Evolutionary conservation across 768 basidiomycete species (phyloP).

Genomic region (Boletus rubescentipes): DNA sequence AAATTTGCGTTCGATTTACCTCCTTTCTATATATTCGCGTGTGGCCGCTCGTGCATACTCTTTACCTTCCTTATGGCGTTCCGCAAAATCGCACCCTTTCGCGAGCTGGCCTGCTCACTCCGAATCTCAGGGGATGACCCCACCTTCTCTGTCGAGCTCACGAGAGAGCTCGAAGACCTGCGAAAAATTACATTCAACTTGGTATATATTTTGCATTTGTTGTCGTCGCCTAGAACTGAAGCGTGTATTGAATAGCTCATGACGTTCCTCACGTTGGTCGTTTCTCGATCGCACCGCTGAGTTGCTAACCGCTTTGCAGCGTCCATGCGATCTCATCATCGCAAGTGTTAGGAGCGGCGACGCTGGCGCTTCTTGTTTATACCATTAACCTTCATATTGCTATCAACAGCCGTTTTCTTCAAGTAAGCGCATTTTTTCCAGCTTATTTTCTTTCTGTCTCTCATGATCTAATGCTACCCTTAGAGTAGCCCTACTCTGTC

Average conservation of each 20-base stretch:
- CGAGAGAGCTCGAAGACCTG: constrained; percentile 21
- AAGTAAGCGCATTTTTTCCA: constrained; percentile 8
- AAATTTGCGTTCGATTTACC: neutral
- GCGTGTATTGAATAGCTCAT: constrained; percentile 18
- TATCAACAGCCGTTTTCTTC: constrained; percentile 16
- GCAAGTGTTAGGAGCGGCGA: constrained; percentile 12
- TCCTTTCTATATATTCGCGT: constrained; percentile 10
- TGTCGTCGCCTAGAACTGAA: neutral
- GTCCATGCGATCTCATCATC: constrained; percentile 25
- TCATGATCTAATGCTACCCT: neutral
- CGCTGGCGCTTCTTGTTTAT: constrained; percentile 29
- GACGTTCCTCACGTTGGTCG: constrained; percentile 27
- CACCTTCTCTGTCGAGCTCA: constrained; percentile 11
- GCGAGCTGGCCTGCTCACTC: neutral
- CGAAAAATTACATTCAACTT: constrained; percentile 24
- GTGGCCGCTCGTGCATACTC: neutral
- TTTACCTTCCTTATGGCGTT: constrained; percentile 11
- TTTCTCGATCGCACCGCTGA: neutral
- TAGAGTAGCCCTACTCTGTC: constrained; percentile 17
- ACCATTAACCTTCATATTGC: constrained; percentile 30
- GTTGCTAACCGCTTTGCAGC: constrained; percentile 11
- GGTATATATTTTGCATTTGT: constrained; percentile 4
- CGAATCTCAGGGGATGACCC: neutral
- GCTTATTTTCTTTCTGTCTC: neutral
- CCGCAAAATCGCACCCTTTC: neutral